phyloP scores from a whole-genome alignment of 306 rosid species.

The Dalbergia oliveri region DNA sequence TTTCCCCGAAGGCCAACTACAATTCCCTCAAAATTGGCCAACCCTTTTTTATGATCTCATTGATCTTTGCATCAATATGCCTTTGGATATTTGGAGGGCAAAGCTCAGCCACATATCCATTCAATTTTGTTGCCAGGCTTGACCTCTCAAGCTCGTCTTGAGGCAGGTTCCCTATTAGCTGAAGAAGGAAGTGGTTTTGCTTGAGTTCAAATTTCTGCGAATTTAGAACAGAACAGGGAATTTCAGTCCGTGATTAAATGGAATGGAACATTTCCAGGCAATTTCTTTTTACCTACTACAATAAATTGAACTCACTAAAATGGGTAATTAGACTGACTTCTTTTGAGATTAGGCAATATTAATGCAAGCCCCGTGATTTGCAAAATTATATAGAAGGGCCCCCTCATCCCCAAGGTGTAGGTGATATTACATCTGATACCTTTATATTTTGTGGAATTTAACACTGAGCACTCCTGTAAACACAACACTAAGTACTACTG shows the following conservation, averaged over 20 bases:
- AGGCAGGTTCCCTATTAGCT: constrained; percentile 85
- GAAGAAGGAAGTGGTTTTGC: constrained; percentile 79
- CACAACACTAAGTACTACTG: background rate
- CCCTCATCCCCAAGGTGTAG: too few relatives aligned
- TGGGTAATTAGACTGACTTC: background rate
- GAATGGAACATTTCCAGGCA: constrained; percentile 9
- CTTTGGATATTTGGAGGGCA: constrained; percentile 80
- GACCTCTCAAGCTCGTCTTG: constrained; percentile 86
- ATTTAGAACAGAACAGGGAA: constrained; percentile 38
- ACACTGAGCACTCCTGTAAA: too few relatives aligned
- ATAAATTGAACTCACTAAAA: constrained; percentile 20
- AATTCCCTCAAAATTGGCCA: constrained; percentile 94
- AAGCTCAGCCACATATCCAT: constrained; percentile 88
- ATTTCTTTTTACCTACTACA: background rate
- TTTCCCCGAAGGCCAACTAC: constrained; percentile 38
- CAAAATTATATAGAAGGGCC: too few relatives aligned
- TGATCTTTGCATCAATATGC: constrained; percentile 79
- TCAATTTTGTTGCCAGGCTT: constrained; percentile 76
- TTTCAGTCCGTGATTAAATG: constrained; percentile 14
- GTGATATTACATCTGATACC: too few relatives aligned
- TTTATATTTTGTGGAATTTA: too few relatives aligned
- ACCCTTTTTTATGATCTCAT: constrained; percentile 77
- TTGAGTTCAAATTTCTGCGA: constrained; percentile 96
- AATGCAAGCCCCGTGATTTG: too few relatives aligned
- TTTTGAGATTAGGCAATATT: too few relatives aligned